Conservation (phyloP, 2,329 filamentous ascomycete genomes). For the Truncatella angustata region DNA sequence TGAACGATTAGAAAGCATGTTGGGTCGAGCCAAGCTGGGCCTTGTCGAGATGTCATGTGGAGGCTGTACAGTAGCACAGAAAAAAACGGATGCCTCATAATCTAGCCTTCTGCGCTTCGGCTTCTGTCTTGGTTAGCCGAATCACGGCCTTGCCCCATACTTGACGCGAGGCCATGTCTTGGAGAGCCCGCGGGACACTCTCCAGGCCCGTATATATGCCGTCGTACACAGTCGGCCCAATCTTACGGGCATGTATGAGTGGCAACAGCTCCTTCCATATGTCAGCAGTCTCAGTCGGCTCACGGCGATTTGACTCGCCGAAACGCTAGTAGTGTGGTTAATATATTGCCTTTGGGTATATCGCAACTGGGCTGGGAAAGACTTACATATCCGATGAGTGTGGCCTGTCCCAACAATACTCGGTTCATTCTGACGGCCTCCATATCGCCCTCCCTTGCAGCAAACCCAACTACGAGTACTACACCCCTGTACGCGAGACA, state of each 20-base stretch:
- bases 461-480: slow-evolving; percentile 58
- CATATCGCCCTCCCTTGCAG: slow-evolving; percentile 43
- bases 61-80: background rate
- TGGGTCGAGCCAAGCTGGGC: background rate
- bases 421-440: slow-evolving; percentile 55
- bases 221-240: slow-evolving; percentile 51
- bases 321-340: slow-evolving; percentile 38
- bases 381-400: slow-evolving; percentile 52
- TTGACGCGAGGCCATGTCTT: slow-evolving; percentile 47
- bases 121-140: slow-evolving; percentile 26
- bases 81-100: background rate
- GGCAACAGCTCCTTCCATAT: slow-evolving; percentile 51
- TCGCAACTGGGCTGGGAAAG: no score
- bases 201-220: slow-evolving; percentile 47
- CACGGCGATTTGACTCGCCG: slow-evolving; percentile 52
- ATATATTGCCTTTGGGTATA: background rate
- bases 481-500: slow-evolving; percentile 53
- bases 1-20: background rate
- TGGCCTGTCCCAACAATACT: slow-evolving; percentile 50
- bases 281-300: slow-evolving; percentile 42
- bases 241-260: slow-evolving; percentile 42
- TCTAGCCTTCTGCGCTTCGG: background rate
- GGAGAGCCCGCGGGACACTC: slow-evolving; percentile 46
- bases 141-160: slow-evolving; percentile 57
- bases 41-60: background rate